Evolutionary conservation across 768 basidiomycete species (phyloP).

Genomic region (Pisolithus tinctorius): DNA sequence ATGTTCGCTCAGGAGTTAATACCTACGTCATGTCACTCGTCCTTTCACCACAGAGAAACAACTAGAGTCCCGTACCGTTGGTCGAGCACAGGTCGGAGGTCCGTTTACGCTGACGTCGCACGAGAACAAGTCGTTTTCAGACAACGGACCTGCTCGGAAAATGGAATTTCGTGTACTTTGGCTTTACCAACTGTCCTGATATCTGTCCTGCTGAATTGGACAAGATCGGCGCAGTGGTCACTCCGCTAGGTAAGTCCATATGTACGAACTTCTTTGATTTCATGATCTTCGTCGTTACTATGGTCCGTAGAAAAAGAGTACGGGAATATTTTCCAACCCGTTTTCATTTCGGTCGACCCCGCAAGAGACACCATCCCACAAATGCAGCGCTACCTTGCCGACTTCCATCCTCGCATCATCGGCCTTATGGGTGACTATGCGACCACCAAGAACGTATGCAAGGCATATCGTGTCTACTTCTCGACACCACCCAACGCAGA

Average conservation of each 20-base stretch:
- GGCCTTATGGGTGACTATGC: constrained; percentile 87
- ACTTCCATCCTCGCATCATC: constrained; percentile 88
- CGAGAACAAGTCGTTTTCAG: constrained; percentile 65
- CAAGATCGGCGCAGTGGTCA: constrained; percentile 79
- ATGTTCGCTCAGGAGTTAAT: constrained; percentile 19
- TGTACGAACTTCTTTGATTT: neutral
- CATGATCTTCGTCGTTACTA: neutral
- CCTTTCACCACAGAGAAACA: constrained; percentile 56
- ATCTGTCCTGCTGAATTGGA: constrained; percentile 98
- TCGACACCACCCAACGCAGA: constrained; percentile 88
- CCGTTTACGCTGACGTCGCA: constrained; percentile 75
- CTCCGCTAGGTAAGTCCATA: constrained; percentile 53
- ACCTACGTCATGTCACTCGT: neutral
- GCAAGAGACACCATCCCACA: constrained; percentile 71
- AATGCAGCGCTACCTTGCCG: constrained; percentile 59
- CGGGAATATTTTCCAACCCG: constrained; percentile 71
- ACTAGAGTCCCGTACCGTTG: constrained; percentile 63
- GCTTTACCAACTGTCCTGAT: constrained; percentile 99
- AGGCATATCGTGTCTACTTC: constrained; percentile 97
- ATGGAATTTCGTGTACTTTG: constrained; percentile 93
- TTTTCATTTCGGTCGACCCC: constrained; percentile 97
- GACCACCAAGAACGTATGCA: constrained; percentile 81
- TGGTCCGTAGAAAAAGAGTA: constrained; percentile 50
- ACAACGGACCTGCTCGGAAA: constrained; percentile 80
- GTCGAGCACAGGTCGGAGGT: constrained; percentile 86